Evolutionary conservation across 2,329 filamentous ascomycete species (phyloP).

Genomic region (Colletotrichum tanaceti): DNA sequence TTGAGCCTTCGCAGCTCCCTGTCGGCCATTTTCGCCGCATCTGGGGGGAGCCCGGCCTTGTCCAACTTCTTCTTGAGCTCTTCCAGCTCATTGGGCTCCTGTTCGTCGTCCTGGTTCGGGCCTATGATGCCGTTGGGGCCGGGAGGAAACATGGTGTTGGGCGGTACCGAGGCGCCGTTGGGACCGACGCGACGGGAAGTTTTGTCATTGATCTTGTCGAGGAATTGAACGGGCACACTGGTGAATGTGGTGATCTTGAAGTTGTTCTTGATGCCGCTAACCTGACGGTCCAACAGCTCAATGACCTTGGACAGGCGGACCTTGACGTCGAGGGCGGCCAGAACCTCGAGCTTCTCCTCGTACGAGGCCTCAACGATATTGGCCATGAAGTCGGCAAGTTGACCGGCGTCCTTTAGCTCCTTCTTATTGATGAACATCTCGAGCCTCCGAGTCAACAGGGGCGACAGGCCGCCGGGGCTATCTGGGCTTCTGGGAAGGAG

Average conservation of each 20-base stretch:
- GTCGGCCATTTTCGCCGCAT: conserved; percentile 91
- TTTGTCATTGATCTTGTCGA: conserved; percentile 62
- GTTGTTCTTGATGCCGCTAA: conserved; percentile 85
- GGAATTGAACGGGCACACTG: conserved; percentile 71
- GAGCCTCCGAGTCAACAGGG: conserved; percentile 85
- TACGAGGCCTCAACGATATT: conserved; percentile 89
- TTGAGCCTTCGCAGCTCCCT: conserved; percentile 87
- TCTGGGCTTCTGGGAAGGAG: conserved; percentile 75
- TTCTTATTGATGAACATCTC: conserved; percentile 90
- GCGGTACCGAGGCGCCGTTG: conserved; percentile 38
- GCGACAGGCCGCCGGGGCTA: conserved; percentile 74
- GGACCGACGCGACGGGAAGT: conserved; percentile 30
- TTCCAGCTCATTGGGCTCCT: conserved; percentile 89
- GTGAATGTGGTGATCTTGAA: conserved; percentile 86
- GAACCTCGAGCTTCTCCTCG: conserved; percentile 89
- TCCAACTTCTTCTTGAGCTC: conserved; percentile 91
- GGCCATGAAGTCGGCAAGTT: conserved; percentile 95
- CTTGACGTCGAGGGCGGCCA: conserved; percentile 83
- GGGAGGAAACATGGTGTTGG: conserved; percentile 41
- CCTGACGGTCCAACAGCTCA: conserved; percentile 84
- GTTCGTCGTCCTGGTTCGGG: conserved; percentile 72
- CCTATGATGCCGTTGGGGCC: conserved; percentile 47
- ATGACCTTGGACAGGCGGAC: conserved; percentile 84
- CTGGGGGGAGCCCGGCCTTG: conserved; percentile 81
- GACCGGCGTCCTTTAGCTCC: conserved; percentile 82